Conservation (phyloP, 805 yeast genomes). For the Ogataea trehaloabstinens region DNA sequence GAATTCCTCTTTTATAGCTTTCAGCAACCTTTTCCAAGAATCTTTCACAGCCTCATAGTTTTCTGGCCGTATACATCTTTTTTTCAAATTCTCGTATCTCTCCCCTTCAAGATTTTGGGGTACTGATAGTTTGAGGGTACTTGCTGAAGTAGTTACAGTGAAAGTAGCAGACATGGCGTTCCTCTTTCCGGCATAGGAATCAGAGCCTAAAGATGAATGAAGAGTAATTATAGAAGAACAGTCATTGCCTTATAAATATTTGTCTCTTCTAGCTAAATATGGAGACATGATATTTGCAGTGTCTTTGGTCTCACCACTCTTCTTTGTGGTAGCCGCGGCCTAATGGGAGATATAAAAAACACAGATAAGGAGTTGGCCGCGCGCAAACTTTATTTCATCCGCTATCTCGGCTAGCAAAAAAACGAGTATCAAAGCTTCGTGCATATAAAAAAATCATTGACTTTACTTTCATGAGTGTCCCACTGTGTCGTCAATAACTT, state of each 20-base stretch:
- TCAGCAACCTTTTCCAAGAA: conserved; percentile 31
- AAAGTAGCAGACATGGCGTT: not conserved
- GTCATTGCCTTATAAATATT: not conserved
- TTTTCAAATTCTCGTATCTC: conserved; percentile 15
- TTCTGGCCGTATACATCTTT: conserved; percentile 24
- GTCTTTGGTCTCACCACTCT: too few relatives aligned
- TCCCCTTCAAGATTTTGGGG: conserved; percentile 10
- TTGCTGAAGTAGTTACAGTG: not conserved
- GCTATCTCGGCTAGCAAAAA: too few relatives aligned
- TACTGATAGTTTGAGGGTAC: conserved; percentile 2
- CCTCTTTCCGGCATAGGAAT: not conserved
- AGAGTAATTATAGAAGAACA: not conserved
- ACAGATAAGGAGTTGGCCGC: conserved; percentile 1
- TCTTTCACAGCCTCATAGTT: conserved; percentile 26
- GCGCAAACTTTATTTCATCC: not conserved
- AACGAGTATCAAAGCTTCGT: too few relatives aligned
- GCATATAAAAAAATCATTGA: too few relatives aligned
- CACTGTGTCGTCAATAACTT: too few relatives aligned
- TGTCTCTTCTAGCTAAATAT: not conserved
- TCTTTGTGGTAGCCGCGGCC: not conserved
- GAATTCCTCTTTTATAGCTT: conserved; percentile 23
- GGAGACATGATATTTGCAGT: not conserved
- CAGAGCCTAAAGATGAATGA: not conserved
- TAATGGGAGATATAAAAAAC: not conserved
- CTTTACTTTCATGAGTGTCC: too few relatives aligned